These are phyloP conservation scores for Scenedesmus sp. DNA, from an alignment of 163 green algal genomes.

Conservation along the genomic window DNA sequence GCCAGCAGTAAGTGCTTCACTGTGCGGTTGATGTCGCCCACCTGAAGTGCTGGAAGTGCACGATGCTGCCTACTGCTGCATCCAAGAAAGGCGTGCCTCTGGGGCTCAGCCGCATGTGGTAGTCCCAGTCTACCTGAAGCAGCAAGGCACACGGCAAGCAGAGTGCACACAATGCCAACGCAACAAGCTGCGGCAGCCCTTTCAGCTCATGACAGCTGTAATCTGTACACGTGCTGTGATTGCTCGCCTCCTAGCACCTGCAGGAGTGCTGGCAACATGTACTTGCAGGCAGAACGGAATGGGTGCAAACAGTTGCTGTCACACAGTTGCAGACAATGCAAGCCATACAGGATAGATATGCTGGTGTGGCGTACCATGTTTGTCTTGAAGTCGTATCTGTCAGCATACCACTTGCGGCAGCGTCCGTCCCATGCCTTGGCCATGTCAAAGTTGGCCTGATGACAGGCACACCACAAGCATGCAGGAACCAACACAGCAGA, in stretches of 20 bases:
- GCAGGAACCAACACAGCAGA: neutral
- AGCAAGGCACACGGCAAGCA: too few relatives aligned
- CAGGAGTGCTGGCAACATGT: too few relatives aligned
- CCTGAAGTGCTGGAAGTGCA: conserved; percentile 83
- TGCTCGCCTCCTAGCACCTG: too few relatives aligned
- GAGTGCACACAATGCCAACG: too few relatives aligned
- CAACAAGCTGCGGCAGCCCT: neutral
- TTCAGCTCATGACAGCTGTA: too few relatives aligned
- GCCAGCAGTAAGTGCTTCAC: neutral
- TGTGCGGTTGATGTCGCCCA: neutral
- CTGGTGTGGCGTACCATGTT: conserved; percentile 72
- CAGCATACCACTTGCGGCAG: conserved; percentile 74
- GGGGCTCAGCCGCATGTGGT: conserved; percentile 78
- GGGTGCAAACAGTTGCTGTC: neutral
- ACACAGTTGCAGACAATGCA: neutral
- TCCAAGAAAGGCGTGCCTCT: conserved; percentile 65
- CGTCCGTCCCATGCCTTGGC: conserved; percentile 75
- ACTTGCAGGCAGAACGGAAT: neutral
- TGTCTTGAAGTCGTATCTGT: conserved; percentile 77
- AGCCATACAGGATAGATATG: neutral
- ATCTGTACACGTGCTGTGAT: too few relatives aligned
- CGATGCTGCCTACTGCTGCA: conserved; percentile 68
- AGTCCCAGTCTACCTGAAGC: conserved; percentile 83
- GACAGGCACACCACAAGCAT: neutral
- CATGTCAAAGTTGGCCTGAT: conserved; percentile 70